A percentile compares a stretch with the other conserved stretches of the same genome.
phyloP scores from a whole-genome alignment of 805 yeast species.

The Wickerhamiella cacticola region DNA sequence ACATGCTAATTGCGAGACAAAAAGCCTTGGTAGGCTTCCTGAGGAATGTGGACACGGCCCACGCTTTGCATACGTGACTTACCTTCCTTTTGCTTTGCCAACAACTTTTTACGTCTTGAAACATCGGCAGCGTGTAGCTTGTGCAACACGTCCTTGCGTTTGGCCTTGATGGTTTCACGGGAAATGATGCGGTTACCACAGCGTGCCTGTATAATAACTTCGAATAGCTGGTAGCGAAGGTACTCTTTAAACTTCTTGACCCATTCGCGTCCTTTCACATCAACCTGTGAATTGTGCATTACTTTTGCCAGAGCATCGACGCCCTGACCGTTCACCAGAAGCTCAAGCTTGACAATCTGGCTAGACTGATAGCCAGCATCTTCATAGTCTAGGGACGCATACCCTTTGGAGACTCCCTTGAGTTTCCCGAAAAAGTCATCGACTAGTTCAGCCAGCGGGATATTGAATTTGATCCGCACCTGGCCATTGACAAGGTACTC shows the following conservation, averaged over 20 bases:
- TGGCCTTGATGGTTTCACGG: slow-evolving; percentile 85
- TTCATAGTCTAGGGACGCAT: slow-evolving; percentile 89
- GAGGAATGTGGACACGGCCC: slow-evolving; percentile 67
- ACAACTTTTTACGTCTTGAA: slow-evolving; percentile 73
- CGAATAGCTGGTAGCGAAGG: slow-evolving; percentile 72
- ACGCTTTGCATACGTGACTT: slow-evolving; percentile 69
- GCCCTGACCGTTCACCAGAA: slow-evolving; percentile 76
- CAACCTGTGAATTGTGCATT: slow-evolving; percentile 71
- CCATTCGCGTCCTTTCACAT: slow-evolving; percentile 63
- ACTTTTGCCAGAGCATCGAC: slow-evolving; percentile 89
- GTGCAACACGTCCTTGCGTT: slow-evolving; percentile 89
- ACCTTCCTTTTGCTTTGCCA: slow-evolving; percentile 86
- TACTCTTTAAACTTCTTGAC: slow-evolving; percentile 72
- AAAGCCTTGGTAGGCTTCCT: slow-evolving; percentile 84
- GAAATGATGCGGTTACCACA: slow-evolving; percentile 74
- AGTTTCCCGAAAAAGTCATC: slow-evolving; percentile 93
- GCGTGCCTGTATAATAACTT: slow-evolving; percentile 83
- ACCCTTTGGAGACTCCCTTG: slow-evolving; percentile 81
- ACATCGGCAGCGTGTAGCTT: slow-evolving; percentile 89
- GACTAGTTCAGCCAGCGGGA: slow-evolving; percentile 81
- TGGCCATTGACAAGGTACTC: slow-evolving; percentile 71
- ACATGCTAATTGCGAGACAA: slow-evolving; percentile 28
- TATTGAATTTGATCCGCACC: slow-evolving; percentile 60
- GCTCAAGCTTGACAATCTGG: slow-evolving; percentile 75
- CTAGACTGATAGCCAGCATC: slow-evolving; percentile 77